Base-by-base conservation (phyloP, 768 basidiomycete genomes). In the Lactarius psammicola region DNA sequence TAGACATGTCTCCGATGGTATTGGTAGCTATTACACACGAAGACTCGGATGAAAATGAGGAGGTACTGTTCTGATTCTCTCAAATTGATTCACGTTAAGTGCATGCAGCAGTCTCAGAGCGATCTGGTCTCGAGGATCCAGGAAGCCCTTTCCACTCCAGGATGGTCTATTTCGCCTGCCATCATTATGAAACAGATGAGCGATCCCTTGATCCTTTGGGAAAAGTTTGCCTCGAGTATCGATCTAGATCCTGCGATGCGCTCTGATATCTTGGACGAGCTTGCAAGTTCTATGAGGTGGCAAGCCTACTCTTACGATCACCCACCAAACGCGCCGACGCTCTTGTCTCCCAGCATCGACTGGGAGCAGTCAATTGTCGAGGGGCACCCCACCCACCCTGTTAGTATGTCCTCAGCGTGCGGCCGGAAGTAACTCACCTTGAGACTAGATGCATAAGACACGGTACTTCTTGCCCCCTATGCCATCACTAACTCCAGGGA, bases 341-440 rank as follows among this genome's bases (percentile, higher is more conserved):
- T 84, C 46, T 64, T 72, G 4, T 82, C 81, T 28, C 71, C 81
- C 0, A 85, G 84, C 62, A 80, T 86, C 15, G 80, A 77, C 40
- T 86, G 85, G 85, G 84, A 86, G 65, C 83, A 85, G 70, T 84
- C 84, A 2, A 84, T 85, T 33, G 81, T 85, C 23, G 84, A 85
- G 71, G 84, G 84, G 0, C 85, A 86, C 70, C 84, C 84, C 4
- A 85, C 81, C 0, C 85, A 86, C 72, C 84, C 85, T 18, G 85
- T 84, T 68, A 65, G 77, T 69, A 17, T 28, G 46, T 26, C n/a
- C 23, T 33, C 13, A 1, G 18, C 46, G 15, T 13, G 38, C 28
- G 34, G 33, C 18, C 42, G 17, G 44, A 60, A 51, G 17, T 42
- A 15, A 34, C 15, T 56, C 61, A 62, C 56, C 40, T 10, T 51